These are phyloP conservation scores for Cercospora zeina DNA, from an alignment of 2,329 filamentous ascomycete species.

Conservation along the genomic window DNA sequence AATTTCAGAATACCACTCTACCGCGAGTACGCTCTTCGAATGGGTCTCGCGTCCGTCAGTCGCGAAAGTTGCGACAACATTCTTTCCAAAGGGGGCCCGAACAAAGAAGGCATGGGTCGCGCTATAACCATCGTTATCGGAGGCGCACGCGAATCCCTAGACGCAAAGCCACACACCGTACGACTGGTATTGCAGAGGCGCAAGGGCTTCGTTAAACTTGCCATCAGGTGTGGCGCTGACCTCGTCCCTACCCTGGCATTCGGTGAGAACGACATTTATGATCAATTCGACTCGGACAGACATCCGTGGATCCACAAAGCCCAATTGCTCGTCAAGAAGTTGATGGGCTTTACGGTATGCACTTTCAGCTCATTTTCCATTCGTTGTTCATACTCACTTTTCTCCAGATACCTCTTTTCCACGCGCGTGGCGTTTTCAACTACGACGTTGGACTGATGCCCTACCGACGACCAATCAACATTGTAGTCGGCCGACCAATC, in stretches of 20 bases:
- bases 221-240: slow-evolving; percentile 87
- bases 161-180: slow-evolving; percentile 75
- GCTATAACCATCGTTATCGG: slow-evolving; percentile 95
- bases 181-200: slow-evolving; percentile 77
- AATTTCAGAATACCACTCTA: slow-evolving; percentile 95
- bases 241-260: slow-evolving; percentile 90
- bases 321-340: slow-evolving; percentile 80
- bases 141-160: slow-evolving; percentile 86
- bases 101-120: slow-evolving; percentile 84
- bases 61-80: slow-evolving; percentile 90
- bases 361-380: slow-evolving; percentile 68
- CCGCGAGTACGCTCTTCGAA: slow-evolving; percentile 85
- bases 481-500: slow-evolving; percentile 85
- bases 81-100: slow-evolving; percentile 73
- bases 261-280: slow-evolving; percentile 94
- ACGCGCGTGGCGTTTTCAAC: slow-evolving; percentile 91
- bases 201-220: slow-evolving; percentile 92
- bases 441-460: slow-evolving; percentile 97
- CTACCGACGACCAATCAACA: slow-evolving; percentile 81
- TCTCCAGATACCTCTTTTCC: slow-evolving; percentile 76
- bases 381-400: neutral
- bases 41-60: slow-evolving; percentile 86
- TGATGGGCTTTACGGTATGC: slow-evolving; percentile 89
- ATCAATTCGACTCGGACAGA: slow-evolving; percentile 74
- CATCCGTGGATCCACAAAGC: slow-evolving; percentile 78